These are phyloP conservation scores for Sugiyamaella pinicola DNA, from an alignment of 1,139 yeast species.

Conservation along the genomic window DNA sequence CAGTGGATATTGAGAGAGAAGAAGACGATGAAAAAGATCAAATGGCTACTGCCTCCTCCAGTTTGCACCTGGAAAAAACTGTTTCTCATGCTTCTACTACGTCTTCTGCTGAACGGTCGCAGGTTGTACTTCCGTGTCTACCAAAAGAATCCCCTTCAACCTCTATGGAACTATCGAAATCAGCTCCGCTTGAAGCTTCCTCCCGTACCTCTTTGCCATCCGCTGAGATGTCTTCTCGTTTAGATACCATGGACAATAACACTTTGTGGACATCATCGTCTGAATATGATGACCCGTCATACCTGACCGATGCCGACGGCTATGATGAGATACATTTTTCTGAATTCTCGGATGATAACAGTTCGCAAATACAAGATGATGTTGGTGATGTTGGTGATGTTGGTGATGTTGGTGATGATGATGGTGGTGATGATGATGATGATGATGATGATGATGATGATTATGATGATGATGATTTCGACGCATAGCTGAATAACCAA, in stretches of 20 bases:
- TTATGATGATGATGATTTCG: too few species aligned
- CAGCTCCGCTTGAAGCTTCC: neutral
- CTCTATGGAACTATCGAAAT: constrained; percentile 19
- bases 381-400: constrained; percentile 12
- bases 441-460: too few species aligned
- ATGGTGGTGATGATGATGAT: too few species aligned
- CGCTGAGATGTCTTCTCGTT: neutral
- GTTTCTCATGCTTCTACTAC: constrained; percentile 11
- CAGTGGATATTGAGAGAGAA: neutral
- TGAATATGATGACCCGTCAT: constrained; percentile 11
- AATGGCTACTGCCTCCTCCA: constrained; percentile 7
- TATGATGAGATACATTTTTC: constrained; percentile 28
- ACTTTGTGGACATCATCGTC: constrained; percentile 5
- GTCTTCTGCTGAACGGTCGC: constrained; percentile 24
- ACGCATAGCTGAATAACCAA: too few species aligned
- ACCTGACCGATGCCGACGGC: constrained; percentile 14
- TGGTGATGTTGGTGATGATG: neutral
- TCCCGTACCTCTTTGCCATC: neutral
- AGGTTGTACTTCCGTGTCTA: constrained; percentile 32
- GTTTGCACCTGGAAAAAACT: constrained; percentile 4
- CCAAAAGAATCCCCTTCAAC: constrained; percentile 29
- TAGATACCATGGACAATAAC: neutral
- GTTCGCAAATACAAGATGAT: constrained; percentile 1
- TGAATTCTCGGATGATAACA: constrained; percentile 25
- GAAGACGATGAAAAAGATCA: constrained; percentile 4